A percentile compares a stretch with the other conserved stretches of the same genome.
Conservation (phyloP, 2,329 filamentous ascomycete species). For the Dryadomyces quercus-mongolicae region DNA sequence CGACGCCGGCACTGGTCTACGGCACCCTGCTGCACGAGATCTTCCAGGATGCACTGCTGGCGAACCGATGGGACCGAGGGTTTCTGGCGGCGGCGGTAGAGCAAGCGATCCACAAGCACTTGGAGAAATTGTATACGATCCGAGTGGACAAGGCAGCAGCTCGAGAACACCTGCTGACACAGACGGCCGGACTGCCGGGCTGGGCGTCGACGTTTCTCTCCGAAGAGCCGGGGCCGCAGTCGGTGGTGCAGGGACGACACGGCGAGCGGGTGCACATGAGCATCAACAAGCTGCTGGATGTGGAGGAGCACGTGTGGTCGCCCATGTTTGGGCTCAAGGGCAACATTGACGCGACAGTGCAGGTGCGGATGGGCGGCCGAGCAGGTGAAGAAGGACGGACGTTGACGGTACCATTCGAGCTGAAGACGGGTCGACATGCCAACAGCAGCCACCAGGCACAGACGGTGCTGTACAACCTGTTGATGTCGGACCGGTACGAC, state of each 20-base stretch:
- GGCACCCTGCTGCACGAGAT: constrained; percentile 90
- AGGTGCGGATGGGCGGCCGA: constrained; percentile 55
- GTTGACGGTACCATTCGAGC: constrained; percentile 82
- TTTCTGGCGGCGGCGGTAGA: constrained; percentile 59
- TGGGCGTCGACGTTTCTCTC: constrained; percentile 81
- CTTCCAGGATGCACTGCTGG: constrained; percentile 79
- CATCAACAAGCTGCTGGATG: constrained; percentile 85
- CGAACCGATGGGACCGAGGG: constrained; percentile 64
- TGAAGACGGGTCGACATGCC: constrained; percentile 84
- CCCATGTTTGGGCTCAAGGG: constrained; percentile 95
- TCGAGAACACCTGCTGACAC: constrained; percentile 67
- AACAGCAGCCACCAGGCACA: constrained; percentile 81
- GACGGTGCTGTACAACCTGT: constrained; percentile 83
- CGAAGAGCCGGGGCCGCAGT: constrained; percentile 47
- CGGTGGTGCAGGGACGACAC: constrained; percentile 64
- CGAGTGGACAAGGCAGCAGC: constrained; percentile 62
- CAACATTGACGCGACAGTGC: constrained; percentile 93
- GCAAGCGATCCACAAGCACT: constrained; percentile 57
- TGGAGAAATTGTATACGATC: constrained; percentile 85
- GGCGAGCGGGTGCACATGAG: constrained; percentile 68
- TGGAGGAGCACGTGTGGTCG: constrained; percentile 97
- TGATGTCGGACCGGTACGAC: constrained; percentile 91
- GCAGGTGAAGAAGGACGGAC: constrained; percentile 26
- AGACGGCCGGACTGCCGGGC: constrained; percentile 65
- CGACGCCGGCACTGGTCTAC: constrained; percentile 73